phyloP scores from a whole-genome alignment of 257 asterid genomes.

The Cordia subcordata region DNA sequence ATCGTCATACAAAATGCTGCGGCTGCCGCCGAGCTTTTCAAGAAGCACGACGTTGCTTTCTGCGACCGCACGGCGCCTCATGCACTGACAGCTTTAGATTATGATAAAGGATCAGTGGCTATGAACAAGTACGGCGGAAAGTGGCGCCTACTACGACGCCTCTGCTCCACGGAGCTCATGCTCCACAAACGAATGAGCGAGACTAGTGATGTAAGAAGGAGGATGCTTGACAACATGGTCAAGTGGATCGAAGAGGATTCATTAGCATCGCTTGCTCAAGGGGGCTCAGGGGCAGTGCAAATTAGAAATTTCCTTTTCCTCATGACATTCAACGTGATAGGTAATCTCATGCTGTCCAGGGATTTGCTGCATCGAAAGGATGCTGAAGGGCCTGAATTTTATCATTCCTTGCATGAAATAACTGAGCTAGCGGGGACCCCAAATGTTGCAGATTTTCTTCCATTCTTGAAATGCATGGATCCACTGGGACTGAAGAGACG shows the following conservation, averaged over 20 bases:
- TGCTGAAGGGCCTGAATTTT: constrained; percentile 4
- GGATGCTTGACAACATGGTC: constrained; percentile 6
- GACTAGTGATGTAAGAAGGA: constrained; percentile 4
- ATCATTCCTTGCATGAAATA: background rate
- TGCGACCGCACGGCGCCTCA: constrained; percentile 1
- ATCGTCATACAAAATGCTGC: constrained; percentile 6
- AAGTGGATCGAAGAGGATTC: constrained; percentile 8
- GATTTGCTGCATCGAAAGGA: constrained; percentile 8
- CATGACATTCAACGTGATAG: constrained; percentile 10
- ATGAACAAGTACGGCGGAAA: constrained; percentile 1
- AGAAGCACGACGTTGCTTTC: constrained; percentile 9
- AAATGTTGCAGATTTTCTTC: constrained; percentile 11
- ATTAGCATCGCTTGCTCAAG: background rate
- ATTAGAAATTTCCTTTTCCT: constrained; percentile 1
- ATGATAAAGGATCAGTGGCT: background rate
- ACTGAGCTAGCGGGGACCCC: constrained; percentile 10
- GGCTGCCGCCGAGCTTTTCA: constrained; percentile 6
- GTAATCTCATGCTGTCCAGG: constrained; percentile 8
- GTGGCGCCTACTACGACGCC: no score
- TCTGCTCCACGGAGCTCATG: constrained; percentile 3
- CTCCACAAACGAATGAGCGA: constrained; percentile 6
- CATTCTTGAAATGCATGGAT: constrained; percentile 1
- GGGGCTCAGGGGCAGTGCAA: constrained; percentile 1
- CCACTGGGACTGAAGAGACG: constrained; percentile 6
- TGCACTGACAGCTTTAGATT: constrained; percentile 2